These are phyloP conservation scores for Ophiostoma tasmaniense DNA, from an alignment of 2,329 filamentous ascomycete genomes.

Conservation along the genomic window DNA sequence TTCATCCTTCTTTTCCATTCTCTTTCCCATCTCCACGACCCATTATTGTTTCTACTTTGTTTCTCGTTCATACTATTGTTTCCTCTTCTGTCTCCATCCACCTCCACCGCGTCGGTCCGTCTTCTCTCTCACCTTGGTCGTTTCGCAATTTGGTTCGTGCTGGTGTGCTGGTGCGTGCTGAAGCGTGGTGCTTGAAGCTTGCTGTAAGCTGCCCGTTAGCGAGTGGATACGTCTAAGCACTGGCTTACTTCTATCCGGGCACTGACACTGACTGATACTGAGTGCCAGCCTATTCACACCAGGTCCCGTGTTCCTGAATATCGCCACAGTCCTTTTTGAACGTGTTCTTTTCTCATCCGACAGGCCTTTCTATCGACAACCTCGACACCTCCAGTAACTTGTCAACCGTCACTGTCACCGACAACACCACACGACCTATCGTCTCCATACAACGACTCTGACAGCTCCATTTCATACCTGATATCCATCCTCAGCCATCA, in stretches of 20 bases:
- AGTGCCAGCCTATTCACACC: background rate
- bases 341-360: background rate
- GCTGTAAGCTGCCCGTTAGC: conserved; percentile 6
- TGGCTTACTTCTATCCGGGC: background rate
- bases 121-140: conserved; percentile 1
- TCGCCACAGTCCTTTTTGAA: background rate
- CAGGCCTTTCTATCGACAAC: background rate
- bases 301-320: background rate
- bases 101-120: conserved; percentile 7
- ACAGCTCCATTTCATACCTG: background rate
- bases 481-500: background rate
- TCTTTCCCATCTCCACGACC: background rate
- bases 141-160: conserved; percentile 2
- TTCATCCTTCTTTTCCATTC: background rate
- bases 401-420: background rate
- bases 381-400: background rate
- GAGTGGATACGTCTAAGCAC: background rate
- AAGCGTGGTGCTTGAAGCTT: background rate
- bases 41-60: background rate
- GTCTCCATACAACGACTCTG: too few species aligned
- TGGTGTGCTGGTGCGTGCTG: too few species aligned
- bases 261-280: background rate
- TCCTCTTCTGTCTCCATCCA: background rate
- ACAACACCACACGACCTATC: background rate
- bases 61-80: conserved; percentile 4